These are phyloP conservation scores for Thraustochytrium sp. DNA, from an alignment of 352 stramenopile species.

Conservation along the genomic window DNA sequence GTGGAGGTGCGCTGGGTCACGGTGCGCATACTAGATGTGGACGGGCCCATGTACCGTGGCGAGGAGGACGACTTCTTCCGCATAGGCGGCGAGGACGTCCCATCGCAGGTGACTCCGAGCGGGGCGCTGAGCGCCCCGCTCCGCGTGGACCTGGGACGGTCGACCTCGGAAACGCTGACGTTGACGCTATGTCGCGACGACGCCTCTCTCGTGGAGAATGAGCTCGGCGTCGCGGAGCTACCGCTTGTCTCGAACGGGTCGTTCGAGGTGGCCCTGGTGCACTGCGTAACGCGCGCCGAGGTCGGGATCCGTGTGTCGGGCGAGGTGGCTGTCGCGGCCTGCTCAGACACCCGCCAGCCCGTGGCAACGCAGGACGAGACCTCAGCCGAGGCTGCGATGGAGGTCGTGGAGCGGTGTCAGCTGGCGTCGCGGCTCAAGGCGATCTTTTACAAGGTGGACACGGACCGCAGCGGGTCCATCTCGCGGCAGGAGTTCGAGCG, in stretches of 20 bases:
- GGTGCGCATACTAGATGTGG: background rate
- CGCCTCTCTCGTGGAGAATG: background rate
- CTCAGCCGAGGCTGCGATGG: background rate
- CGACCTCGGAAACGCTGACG: background rate
- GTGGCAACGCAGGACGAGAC: background rate
- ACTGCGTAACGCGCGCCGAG: background rate
- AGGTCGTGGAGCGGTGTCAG: background rate
- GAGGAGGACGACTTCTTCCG: background rate
- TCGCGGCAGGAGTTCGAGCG: background rate
- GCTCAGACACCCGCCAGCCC: no score
- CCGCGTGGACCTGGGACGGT: background rate
- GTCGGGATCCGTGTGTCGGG: background rate
- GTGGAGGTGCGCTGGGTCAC: background rate
- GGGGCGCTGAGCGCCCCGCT: background rate
- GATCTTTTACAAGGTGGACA: conserved; percentile 1
- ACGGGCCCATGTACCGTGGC: background rate
- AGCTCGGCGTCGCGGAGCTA: background rate
- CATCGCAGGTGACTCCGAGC: background rate
- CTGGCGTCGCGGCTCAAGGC: background rate
- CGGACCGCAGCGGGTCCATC: background rate
- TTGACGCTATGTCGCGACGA: background rate
- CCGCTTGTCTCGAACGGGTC: background rate
- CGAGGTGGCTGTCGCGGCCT: background rate
- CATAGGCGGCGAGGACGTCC: background rate
- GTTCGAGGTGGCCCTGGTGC: background rate